Base-by-base conservation (phyloP, 345 rosid species). In the Pistacia integerrima region DNA sequence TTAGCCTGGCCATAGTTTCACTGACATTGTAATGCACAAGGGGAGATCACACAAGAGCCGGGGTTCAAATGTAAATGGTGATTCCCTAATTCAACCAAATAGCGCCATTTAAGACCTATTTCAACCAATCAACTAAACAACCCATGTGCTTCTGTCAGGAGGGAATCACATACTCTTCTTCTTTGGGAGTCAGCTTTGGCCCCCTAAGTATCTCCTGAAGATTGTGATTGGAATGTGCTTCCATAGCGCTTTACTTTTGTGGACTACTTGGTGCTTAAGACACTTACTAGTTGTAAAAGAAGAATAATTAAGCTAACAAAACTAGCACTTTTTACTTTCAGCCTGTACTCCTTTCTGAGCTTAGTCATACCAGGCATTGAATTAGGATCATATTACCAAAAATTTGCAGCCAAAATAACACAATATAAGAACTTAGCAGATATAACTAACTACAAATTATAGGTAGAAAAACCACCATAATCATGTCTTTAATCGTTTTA, bases 71-170 rank as follows among this genome's bases (percentile, higher is more conserved):
- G 18, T 65, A 78, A 72, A 75, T 74, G 58, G 63, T 49, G 58
- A 16, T 70, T 76, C 63, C 76, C 67, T 28, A 55, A 52, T 67
- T 38, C 57, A 52, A 51, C 64, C 75, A 76, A 64, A 65, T 54
- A 74, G 67, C n/a, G 71, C 61, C 71, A 69, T 67, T 80, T 64
- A 64, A 70, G 51, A 28, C 72, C 70, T 22, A 44, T 64, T 54
- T 70, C 77, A 30, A 30, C 73, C 71, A 75, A 76, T 74, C 77
- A 76, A 7, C 78, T 48, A 61, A 71, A 70, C 59, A 78, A 58
- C 57, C 85, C 84, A 86, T 54, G 82, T 86, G 89, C 58, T 64
- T 67, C 35, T 79, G 82, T 63, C 82, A 73, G 83, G 75, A 52
- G 33, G 73, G 84, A 74, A 79, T 67, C 76, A 25, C 70, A 35